A percentile compares a stretch with the other conserved stretches of the same genome.
phyloP scores from a whole-genome alignment of 2,329 filamentous ascomycete species.

The Sphaerostilbella broomeana region DNA sequence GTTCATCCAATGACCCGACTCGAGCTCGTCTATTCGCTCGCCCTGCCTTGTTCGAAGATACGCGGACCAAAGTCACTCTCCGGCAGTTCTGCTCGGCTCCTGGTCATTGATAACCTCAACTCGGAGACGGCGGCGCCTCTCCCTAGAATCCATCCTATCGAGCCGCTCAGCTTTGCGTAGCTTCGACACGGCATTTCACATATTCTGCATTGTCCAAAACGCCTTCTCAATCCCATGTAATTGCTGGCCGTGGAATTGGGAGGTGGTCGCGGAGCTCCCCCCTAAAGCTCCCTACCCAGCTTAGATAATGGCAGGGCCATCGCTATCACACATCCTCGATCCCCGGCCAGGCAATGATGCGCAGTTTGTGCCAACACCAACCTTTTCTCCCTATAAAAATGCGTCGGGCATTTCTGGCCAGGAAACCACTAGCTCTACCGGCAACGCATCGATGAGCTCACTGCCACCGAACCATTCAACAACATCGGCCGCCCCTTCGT shows the following conservation, averaged over 20 bases:
- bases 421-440: constrained; percentile 1
- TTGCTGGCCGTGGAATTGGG: neutral
- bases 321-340: constrained; percentile 27
- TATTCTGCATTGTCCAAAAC: constrained; percentile 1
- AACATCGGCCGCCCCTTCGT: constrained; percentile 1
- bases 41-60: too few species aligned
- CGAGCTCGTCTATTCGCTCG: too few species aligned
- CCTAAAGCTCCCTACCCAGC: constrained; percentile 8
- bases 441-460: neutral
- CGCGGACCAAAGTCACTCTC: neutral
- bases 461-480: constrained; percentile 2
- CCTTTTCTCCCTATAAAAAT: constrained; percentile 1
- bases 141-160: neutral
- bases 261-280: constrained; percentile 9
- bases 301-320: constrained; percentile 25
- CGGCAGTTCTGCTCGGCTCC: constrained; percentile 6
- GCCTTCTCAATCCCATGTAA: too few species aligned
- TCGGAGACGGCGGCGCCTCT: neutral
- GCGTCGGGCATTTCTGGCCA: neutral
- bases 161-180: too few species aligned
- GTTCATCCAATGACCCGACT: too few species aligned
- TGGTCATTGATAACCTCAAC: constrained; percentile 1
- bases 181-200: neutral
- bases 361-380: neutral
- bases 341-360: constrained; percentile 18